Percentiles rank a stretch among this genome's conserved stretches.
Conservation (phyloP, 306 rosid genomes). For the Glycine soja region DNA sequence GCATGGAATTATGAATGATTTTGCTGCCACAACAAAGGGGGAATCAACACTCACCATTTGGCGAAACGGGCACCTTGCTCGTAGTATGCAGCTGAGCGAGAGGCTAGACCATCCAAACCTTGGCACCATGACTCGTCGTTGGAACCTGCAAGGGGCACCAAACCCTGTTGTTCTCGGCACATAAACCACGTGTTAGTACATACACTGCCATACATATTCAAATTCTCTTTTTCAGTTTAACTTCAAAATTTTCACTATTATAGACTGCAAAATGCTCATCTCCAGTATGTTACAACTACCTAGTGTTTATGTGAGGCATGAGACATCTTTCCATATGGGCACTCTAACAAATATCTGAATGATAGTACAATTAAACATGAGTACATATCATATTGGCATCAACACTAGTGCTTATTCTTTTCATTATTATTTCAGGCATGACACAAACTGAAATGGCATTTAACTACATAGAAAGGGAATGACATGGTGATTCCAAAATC, state of each 20-base stretch:
- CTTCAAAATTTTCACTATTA: background rate
- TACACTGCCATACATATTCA: background rate
- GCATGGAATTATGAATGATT: background rate
- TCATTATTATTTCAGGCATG: background rate
- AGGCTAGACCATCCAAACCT: constrained; percentile 89
- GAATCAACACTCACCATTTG: constrained; percentile 70
- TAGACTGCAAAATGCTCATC: background rate
- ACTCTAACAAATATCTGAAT: background rate
- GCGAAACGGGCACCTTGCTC: constrained; percentile 98
- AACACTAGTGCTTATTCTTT: background rate
- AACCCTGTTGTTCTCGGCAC: constrained; percentile 65
- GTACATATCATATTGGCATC: constrained; percentile 1
- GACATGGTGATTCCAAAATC: constrained; percentile 15
- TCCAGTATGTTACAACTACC: background rate
- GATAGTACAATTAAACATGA: background rate
- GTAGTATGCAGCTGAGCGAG: constrained; percentile 90
- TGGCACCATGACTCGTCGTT: constrained; percentile 92
- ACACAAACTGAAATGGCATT: constrained; percentile 6
- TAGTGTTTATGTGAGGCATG: constrained; percentile 10
- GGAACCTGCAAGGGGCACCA: constrained; percentile 83
- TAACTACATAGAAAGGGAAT: constrained; percentile 13
- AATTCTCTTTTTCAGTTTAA: background rate
- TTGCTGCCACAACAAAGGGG: background rate
- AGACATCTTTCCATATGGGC: background rate
- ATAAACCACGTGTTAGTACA: constrained; percentile 34